Base-by-base conservation (phyloP, 1,284 basidiomycete species). In the Heliocybe sulcata region DNA sequence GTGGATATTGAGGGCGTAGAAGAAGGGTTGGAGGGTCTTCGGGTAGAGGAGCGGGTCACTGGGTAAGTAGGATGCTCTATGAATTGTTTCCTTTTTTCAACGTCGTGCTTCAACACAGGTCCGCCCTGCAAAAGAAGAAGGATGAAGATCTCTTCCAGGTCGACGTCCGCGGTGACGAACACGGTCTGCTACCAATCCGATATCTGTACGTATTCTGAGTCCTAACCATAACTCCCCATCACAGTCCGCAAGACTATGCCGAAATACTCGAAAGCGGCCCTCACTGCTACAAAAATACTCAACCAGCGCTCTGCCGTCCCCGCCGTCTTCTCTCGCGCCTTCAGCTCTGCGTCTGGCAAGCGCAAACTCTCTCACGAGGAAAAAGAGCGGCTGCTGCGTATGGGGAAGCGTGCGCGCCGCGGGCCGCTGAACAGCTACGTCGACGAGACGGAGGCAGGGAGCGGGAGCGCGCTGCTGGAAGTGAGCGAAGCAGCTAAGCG, bases 241-340 rank as follows among this genome's bases (percentile, higher is more conserved):
- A 2, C 59, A 90, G 87, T 85, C 57, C 80, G 85, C 56, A 78
- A 75, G 60, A 67, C 69, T 3, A 63, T 85, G 2, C 81, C 79
- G 12, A 77, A 77, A 59, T 84, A 79, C 63, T 81, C 81, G 16
- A 72, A 69, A 23, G 63, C 72, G 1, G 72, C 79, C 50, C 74
- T 96, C 22, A 90, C 84, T 35, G 91, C 90, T 0, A 76, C 88
- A 3, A 90, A 92, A 74, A 89, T 97, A 45, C 82, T 98, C 16
- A 70, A 82, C 0, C 82, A 92, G 67, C 87, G 92, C 27, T 94
- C 91, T 2, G 90, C 92, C 20, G 80, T 94, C 2, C 92, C 94
- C 12, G 90, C 94, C 0, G 81, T 95, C 45, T 72, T 79, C 53
- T 86, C 91, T 10, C 75, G 67, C 35, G 61, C 61, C 19, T 57